Conservation (phyloP, 176 grass and related monocot genomes). For the Paspalum notatum region DNA sequence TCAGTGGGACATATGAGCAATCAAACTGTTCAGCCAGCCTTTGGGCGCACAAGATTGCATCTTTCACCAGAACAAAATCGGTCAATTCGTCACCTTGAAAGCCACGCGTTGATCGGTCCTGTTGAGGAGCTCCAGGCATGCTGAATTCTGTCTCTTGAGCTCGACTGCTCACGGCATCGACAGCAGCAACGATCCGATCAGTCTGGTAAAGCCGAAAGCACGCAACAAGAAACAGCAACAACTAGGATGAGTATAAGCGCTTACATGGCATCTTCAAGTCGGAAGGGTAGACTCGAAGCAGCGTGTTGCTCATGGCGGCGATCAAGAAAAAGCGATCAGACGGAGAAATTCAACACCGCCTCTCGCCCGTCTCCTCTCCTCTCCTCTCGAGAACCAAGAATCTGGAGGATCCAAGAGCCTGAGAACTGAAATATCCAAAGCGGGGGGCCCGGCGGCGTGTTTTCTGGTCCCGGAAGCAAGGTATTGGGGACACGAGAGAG, state of each 20-base stretch:
- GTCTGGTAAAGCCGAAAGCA: background rate
- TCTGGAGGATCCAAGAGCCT: constrained; percentile 18
- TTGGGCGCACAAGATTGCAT: constrained; percentile 1
- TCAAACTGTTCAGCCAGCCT: background rate
- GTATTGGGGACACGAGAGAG: constrained; percentile 27
- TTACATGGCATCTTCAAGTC: constrained; percentile 93
- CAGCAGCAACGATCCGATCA: constrained; percentile 33
- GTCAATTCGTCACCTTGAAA: constrained; percentile 66
- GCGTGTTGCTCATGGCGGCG: constrained; percentile 68
- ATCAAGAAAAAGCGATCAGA: background rate
- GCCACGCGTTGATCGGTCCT: constrained; percentile 83
- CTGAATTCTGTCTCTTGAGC: constrained; percentile 69
- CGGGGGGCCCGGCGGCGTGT: background rate
- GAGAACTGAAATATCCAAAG: constrained; percentile 30
- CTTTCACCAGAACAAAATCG: background rate
- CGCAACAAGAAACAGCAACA: constrained; percentile 37
- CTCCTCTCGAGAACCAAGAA: background rate
- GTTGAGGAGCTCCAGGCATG: constrained; percentile 74
- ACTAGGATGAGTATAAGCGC: constrained; percentile 8
- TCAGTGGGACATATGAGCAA: background rate
- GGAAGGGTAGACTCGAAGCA: constrained; percentile 85
- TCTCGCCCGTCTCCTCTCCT: background rate
- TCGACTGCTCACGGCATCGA: constrained; percentile 54
- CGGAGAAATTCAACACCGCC: background rate
- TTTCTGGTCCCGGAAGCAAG: constrained; percentile 46